Conservation (phyloP, 768 basidiomycete species). For the Leccinum subgranulosum region DNA sequence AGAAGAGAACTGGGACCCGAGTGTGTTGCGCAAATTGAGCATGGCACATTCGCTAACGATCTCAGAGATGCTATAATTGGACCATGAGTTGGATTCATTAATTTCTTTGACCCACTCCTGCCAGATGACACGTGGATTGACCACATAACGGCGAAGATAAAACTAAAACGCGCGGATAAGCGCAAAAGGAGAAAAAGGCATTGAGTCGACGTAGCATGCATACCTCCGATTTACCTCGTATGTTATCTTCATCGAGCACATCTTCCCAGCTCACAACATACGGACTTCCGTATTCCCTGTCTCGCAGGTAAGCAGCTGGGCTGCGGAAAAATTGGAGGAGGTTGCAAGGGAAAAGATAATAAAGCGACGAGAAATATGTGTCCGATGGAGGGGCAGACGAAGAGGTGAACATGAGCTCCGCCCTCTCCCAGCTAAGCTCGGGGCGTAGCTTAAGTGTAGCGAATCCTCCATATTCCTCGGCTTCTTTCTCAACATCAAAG, state of each 20-base stretch:
- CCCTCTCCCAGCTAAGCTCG: constrained; percentile 64
- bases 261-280: constrained; percentile 72
- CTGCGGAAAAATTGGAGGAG: constrained; percentile 72
- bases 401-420: constrained; percentile 58
- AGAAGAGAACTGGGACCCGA: constrained; percentile 37
- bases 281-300: constrained; percentile 49
- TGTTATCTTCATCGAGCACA: constrained; percentile 62
- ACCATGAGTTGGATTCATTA: constrained; percentile 63
- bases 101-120: constrained; percentile 64
- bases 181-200: not conserved
- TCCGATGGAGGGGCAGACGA: constrained; percentile 58
- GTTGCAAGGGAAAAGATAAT: constrained; percentile 92
- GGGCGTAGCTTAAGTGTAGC: constrained; percentile 44
- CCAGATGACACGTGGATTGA: constrained; percentile 72
- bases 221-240: constrained; percentile 74
- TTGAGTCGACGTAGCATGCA: constrained; percentile 12
- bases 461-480: constrained; percentile 32
- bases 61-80: constrained; percentile 53
- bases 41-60: constrained; percentile 68
- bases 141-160: constrained; percentile 65
- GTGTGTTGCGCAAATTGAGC: constrained; percentile 57
- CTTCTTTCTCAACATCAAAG: not conserved
- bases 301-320: constrained; percentile 61
- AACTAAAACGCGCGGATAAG: constrained; percentile 38
- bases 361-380: constrained; percentile 73